These are phyloP conservation scores for Starmerella asiatica DNA, from an alignment of 805 yeast species.

Conservation along the genomic window DNA sequence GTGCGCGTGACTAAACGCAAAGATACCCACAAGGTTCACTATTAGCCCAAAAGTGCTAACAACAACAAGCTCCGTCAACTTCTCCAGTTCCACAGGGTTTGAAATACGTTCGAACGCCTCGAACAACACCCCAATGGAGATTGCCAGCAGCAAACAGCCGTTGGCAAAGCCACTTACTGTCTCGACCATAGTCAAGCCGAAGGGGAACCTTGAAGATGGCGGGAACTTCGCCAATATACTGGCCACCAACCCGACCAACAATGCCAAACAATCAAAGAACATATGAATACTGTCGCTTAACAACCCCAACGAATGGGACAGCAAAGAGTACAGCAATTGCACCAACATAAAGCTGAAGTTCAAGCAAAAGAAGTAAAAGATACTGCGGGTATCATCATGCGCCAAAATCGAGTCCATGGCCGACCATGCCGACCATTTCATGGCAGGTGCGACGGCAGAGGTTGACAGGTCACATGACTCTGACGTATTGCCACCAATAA, in stretches of 20 bases:
- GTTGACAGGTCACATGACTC: not conserved
- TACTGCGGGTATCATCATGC: constrained; percentile 71
- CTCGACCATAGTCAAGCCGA: constrained; percentile 73
- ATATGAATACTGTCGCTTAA: constrained; percentile 89
- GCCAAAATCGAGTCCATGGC: constrained; percentile 30
- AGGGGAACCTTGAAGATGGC: constrained; percentile 62
- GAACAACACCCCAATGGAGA: constrained; percentile 72
- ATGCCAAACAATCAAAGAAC: constrained; percentile 88
- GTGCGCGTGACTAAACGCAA: constrained; percentile 70
- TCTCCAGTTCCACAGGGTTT: constrained; percentile 63
- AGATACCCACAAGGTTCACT: constrained; percentile 83
- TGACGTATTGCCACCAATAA: not conserved
- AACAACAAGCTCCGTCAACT: constrained; percentile 68
- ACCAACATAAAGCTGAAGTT: constrained; percentile 90
- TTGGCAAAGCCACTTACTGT: constrained; percentile 92
- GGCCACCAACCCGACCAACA: constrained; percentile 80
- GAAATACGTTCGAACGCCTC: constrained; percentile 75
- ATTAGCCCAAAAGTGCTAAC: constrained; percentile 75
- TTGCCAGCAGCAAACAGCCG: constrained; percentile 76
- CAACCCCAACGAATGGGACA: constrained; percentile 83
- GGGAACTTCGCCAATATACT: constrained; percentile 50
- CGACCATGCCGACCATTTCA: constrained; percentile 14
- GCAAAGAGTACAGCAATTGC: constrained; percentile 79
- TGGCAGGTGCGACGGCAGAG: not conserved
- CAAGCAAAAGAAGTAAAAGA: constrained; percentile 70